phyloP scores from a whole-genome alignment of 2,329 filamentous ascomycete species.

The Cladosporium sp. region DNA sequence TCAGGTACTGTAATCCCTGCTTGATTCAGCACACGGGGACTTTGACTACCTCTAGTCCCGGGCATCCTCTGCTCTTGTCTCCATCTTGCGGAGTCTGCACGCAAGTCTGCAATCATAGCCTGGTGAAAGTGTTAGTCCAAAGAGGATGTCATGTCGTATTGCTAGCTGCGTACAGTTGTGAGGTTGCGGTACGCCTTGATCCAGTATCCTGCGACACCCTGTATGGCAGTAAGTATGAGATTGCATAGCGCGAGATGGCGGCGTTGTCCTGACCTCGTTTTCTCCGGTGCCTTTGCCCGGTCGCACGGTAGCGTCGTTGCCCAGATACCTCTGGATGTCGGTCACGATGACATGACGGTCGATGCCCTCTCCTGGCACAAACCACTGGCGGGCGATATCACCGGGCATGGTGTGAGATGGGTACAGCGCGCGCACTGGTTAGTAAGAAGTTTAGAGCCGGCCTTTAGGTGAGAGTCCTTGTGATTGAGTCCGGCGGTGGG shows the following conservation, averaged over 20 bases:
- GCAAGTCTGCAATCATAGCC: conserved; percentile 49
- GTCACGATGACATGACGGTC: conserved; percentile 48
- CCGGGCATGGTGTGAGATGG: conserved; percentile 21
- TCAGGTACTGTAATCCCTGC: conserved; percentile 39
- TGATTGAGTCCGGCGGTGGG: not conserved
- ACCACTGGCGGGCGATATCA: conserved; percentile 43
- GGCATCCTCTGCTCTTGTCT: conserved; percentile 32
- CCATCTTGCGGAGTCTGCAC: conserved; percentile 45
- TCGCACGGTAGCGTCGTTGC: conserved; percentile 46
- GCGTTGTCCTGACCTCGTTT: conserved; percentile 35
- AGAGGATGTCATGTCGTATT: not conserved
- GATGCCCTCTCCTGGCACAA: conserved; percentile 47
- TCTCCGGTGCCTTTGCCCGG: conserved; percentile 43
- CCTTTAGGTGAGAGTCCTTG: not conserved
- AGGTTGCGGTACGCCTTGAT: conserved; percentile 49
- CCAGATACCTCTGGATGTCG: conserved; percentile 49
- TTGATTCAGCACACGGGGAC: conserved; percentile 35
- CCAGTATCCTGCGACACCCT: conserved; percentile 46
- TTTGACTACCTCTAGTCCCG: conserved; percentile 43
- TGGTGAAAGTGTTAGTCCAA: conserved; percentile 21
- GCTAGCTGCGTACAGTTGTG: conserved; percentile 38
- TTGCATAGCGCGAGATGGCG: not conserved
- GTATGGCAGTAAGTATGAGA: conserved; percentile 18
- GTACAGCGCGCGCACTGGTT: not conserved
- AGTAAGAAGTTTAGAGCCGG: not conserved